Percentiles rank a stretch among this genome's conserved stretches.
Evolutionary conservation across 192 early-diverging fungal genomes (phyloP).

Genomic region (Spizellomyces punctatus): DNA sequence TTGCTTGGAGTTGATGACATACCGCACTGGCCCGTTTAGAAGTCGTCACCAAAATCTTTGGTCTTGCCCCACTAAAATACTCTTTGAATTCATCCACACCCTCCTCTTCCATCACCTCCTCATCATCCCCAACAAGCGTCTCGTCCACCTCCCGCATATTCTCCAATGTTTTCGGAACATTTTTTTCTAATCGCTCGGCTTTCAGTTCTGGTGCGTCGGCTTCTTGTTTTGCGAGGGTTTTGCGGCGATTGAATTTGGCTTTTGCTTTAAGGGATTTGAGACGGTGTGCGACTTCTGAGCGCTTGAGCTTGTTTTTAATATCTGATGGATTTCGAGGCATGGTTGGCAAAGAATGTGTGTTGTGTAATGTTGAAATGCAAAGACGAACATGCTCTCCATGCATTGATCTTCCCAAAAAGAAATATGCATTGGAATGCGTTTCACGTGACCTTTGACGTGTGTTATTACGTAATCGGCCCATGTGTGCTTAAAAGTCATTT

Average conservation of each 20-base stretch:
- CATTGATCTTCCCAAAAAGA: no score
- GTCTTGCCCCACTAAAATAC: conserved; percentile 83
- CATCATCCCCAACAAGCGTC: conserved; percentile 73
- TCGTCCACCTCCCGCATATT: conserved; percentile 92
- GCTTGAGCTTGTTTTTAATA: conserved; percentile 55
- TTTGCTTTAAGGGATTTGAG: conserved; percentile 74
- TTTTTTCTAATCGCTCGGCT: conserved; percentile 83
- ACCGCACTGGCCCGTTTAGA: conserved; percentile 53
- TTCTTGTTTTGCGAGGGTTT: conserved; percentile 77
- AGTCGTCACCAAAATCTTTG: conserved; percentile 95
- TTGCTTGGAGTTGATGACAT: not conserved
- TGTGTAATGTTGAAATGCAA: no score
- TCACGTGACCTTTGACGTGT: no score
- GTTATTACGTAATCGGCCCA: no score
- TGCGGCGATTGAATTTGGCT: conserved; percentile 73
- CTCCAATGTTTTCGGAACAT: conserved; percentile 91
- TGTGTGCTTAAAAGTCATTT: no score
- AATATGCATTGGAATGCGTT: no score
- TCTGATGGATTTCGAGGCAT: not conserved
- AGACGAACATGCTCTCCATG: no score
- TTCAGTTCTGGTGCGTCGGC: conserved; percentile 80
- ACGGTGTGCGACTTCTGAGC: conserved; percentile 77
- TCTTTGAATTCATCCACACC: conserved; percentile 68
- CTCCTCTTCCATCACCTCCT: conserved; percentile 48
- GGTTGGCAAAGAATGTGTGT: no score